Percentiles rank a stretch among this genome's conserved stretches.
phyloP scores from a whole-genome alignment of 805 yeast genomes.

The Hanseniaspora hatyaiensis region DNA sequence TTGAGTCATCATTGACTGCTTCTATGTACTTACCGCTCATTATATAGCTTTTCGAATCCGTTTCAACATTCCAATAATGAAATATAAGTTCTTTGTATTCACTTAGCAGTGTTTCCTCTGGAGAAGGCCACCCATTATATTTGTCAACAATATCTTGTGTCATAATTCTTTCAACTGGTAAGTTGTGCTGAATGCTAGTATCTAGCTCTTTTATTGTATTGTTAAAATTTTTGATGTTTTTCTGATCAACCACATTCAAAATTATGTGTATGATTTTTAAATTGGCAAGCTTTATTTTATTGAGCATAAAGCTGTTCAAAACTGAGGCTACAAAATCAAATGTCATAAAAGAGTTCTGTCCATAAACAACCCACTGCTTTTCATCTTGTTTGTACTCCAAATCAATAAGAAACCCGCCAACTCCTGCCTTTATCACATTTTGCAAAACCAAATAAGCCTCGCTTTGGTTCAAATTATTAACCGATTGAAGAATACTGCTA shows the following conservation, averaged over 20 bases:
- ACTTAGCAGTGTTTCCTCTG: not conserved
- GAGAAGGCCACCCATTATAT: slow-evolving; percentile 6
- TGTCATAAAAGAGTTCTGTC: not conserved
- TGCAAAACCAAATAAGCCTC: not conserved
- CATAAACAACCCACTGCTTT: not conserved
- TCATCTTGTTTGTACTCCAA: not conserved
- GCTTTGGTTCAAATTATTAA: too few species aligned
- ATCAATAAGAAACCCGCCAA: slow-evolving; percentile 4
- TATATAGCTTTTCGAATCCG: not conserved
- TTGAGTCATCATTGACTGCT: not conserved
- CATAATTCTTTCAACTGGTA: not conserved
- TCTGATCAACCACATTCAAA: slow-evolving; percentile 1
- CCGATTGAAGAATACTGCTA: not conserved
- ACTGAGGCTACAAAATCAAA: not conserved
- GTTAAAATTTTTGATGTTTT: not conserved
- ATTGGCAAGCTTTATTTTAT: not conserved
- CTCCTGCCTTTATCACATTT: slow-evolving; percentile 5
- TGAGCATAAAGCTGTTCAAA: not conserved
- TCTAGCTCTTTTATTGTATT: not conserved
- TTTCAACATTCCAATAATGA: slow-evolving; percentile 3
- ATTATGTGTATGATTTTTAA: not conserved
- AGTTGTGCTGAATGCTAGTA: not conserved
- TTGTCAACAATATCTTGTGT: not conserved
- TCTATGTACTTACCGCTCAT: not conserved
- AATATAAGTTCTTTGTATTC: slow-evolving; percentile 1